Percentiles rank a stretch among this genome's conserved stretches.
These are phyloP conservation scores for Fusarium sp. DNA, from an alignment of 2,329 filamentous ascomycete species.

Conservation along the genomic window DNA sequence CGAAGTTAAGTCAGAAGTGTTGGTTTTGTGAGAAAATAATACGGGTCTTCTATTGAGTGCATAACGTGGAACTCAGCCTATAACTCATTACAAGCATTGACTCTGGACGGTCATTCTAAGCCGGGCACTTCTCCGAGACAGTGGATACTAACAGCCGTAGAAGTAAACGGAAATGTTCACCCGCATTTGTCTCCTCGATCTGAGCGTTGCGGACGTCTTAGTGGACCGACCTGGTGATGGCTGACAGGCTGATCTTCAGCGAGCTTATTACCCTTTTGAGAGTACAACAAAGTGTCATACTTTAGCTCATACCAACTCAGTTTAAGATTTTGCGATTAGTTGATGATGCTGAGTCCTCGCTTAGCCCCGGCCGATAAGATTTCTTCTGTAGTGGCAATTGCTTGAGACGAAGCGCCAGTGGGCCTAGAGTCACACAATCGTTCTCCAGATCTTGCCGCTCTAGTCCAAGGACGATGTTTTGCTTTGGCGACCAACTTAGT, in stretches of 20 bases:
- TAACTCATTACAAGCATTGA: background rate
- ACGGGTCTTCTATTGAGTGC: too few species aligned
- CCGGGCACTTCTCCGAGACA: background rate
- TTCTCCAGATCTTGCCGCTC: background rate
- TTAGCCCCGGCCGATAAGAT: rapidly evolving
- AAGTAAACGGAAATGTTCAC: background rate
- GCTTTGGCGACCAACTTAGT: rapidly evolving
- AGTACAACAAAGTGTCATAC: background rate
- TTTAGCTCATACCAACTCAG: rapidly evolving
- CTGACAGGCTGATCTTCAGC: background rate
- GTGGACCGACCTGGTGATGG: background rate
- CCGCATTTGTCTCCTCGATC: too few species aligned
- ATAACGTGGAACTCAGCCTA: too few species aligned
- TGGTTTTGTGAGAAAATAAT: too few species aligned
- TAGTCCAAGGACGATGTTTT: background rate
- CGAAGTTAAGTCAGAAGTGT: background rate
- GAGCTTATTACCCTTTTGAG: background rate
- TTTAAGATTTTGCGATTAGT: rapidly evolving
- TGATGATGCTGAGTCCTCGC: rapidly evolving
- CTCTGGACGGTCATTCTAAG: background rate
- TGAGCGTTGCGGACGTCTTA: too few species aligned
- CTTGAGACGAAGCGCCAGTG: background rate
- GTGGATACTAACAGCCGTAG: background rate
- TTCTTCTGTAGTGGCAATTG: rapidly evolving
- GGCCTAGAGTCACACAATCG: too few species aligned